These are phyloP conservation scores for Onygena corvina DNA, from an alignment of 2,329 filamentous ascomycete species.

Conservation along the genomic window DNA sequence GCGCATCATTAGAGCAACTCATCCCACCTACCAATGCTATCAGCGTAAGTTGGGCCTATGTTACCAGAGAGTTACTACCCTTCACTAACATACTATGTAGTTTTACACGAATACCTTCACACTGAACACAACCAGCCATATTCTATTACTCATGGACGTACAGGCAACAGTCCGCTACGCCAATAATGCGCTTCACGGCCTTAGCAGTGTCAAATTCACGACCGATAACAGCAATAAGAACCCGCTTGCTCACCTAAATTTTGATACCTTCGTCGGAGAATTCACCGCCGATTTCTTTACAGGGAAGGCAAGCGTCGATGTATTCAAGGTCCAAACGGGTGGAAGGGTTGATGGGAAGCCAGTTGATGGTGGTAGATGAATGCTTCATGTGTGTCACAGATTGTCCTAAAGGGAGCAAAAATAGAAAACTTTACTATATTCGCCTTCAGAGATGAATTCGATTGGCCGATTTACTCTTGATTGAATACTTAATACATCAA, in stretches of 20 bases:
- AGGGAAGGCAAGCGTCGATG: not conserved
- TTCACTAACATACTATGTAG: not conserved
- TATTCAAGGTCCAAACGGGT: not conserved
- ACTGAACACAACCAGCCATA: not conserved
- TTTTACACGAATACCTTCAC: not conserved
- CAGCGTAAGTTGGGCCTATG: too few species aligned
- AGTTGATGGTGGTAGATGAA: not conserved
- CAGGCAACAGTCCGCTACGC: not conserved
- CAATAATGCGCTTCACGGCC: not conserved
- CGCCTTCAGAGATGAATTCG: too few species aligned
- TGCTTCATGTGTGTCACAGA: not conserved
- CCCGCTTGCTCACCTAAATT: not conserved
- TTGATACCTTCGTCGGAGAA: not conserved
- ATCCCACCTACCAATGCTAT: too few species aligned
- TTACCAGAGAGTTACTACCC: too few species aligned
- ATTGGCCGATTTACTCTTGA: too few species aligned
- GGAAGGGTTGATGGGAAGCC: not conserved
- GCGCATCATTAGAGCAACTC: too few species aligned
- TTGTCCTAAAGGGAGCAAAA: too few species aligned
- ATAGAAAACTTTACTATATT: too few species aligned
- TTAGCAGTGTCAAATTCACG: not conserved
- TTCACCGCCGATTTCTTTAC: not conserved
- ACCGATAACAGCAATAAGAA: not conserved
- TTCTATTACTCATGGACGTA: not conserved
- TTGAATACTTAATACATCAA: too few species aligned